Base-by-base conservation (phyloP, 1,284 basidiomycete species). In the Kalmanozyma brasiliensis region DNA sequence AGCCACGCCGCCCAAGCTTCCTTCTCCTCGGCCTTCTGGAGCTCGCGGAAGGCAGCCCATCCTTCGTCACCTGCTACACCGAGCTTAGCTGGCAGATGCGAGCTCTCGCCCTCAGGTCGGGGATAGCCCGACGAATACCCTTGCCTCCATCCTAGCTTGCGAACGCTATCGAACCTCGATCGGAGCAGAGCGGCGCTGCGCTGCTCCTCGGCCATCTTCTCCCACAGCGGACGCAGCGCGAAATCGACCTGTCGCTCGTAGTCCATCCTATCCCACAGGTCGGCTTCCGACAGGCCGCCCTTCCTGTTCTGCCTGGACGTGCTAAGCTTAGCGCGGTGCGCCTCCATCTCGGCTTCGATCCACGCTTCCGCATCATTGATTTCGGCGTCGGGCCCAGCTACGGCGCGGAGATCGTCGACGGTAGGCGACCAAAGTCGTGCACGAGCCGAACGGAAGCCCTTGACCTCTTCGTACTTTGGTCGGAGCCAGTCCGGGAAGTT, bases 61-160 rank as follows among this genome's bases (percentile, higher is more conserved):
- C 62, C 60, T 23, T 65, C 49, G 6, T 55, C 48, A 16, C 53
- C 61, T 10, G 22, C 8, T 3, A 17, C 24, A 22, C 60, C 66
- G 16, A 67, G 44, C 19, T 66, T 40, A 11, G 34, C 42, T 4
- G 53, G 67, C 2, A 68, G 43, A 36, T 57, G 56, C 8, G 59
- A 57, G 16, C 37, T 42, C 33, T 66, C 49, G 23, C 33, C 42
- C 8, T 34, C 43, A 22, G 62, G 60, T 19, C 52, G 52, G 9
- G 80, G 80, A 49, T 67, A 80, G 34, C 78, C 80, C 1, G 77
- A 68, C 22, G 78, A 76, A 47, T 67, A 81, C 33, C 80, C 80
- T 10, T 68, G 59, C 34, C 80, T 62, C 80, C 80, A 81, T 9
- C 80, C 80, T 1, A 81, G 58, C 33, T 67, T 73, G 22, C 78